phyloP scores from a whole-genome alignment of 257 asterid species.

The Buddleja alternifolia region DNA sequence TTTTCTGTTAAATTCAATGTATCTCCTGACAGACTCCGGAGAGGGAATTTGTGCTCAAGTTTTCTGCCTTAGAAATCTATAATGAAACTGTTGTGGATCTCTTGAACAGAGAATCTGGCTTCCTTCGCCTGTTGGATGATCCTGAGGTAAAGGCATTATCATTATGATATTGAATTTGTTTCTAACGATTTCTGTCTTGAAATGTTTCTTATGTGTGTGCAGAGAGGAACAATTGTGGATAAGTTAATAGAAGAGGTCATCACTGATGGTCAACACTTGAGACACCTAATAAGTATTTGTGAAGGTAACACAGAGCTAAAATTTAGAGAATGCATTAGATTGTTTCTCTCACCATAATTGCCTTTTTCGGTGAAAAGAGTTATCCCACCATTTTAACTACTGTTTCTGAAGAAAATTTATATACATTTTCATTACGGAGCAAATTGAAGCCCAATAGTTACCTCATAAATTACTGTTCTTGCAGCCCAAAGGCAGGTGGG shows the following conservation, averaged over 20 bases:
- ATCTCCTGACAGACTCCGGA: constrained; percentile 70
- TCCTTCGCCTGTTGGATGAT: constrained; percentile 91
- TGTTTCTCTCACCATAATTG: too few relatives aligned
- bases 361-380: too few relatives aligned
- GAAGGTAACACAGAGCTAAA: constrained; percentile 61
- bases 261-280: constrained; percentile 72
- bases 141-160: constrained; percentile 68
- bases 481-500: constrained; percentile 98
- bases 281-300: constrained; percentile 69
- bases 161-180: background rate
- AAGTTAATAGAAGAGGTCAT: constrained; percentile 79
- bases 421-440: background rate
- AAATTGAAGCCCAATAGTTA: background rate
- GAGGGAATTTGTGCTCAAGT: constrained; percentile 80
- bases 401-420: background rate
- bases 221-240: constrained; percentile 94
- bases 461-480: constrained; percentile 33
- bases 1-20: constrained; percentile 25
- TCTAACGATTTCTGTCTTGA: constrained; percentile 14
- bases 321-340: too few relatives aligned
- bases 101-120: constrained; percentile 78
- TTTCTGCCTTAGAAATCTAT: constrained; percentile 92
- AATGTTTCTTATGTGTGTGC: constrained; percentile 35
- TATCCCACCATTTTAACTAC: too few relatives aligned
- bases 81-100: constrained; percentile 95